A percentile compares a stretch with the other conserved stretches of the same genome.
phyloP scores from a whole-genome alignment of 2,329 filamentous ascomycete genomes.

The Thielaviopsis populi region DNA sequence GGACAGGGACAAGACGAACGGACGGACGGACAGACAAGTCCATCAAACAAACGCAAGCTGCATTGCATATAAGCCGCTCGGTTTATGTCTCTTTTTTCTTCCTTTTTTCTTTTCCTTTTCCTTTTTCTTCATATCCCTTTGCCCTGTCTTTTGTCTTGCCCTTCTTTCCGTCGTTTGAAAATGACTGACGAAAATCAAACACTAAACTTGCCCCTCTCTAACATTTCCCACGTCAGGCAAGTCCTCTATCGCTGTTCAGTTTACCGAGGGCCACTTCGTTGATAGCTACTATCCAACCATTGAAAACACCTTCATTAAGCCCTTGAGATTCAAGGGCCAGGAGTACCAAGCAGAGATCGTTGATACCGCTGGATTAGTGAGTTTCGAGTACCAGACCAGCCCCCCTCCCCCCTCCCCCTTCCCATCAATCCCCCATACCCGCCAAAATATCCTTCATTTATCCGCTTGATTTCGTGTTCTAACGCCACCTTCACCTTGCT shows the following conservation, averaged over 20 bases:
- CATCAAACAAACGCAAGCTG: background rate
- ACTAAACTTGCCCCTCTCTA: background rate
- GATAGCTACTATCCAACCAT: constrained; percentile 99
- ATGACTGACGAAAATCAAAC: background rate
- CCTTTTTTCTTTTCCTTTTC: background rate
- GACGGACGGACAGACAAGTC: background rate
- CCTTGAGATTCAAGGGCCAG: constrained; percentile 82
- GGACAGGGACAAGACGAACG: background rate
- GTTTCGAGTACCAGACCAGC: constrained; percentile 20
- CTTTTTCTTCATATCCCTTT: background rate
- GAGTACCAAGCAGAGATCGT: constrained; percentile 95
- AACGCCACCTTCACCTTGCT: constrained; percentile 10
- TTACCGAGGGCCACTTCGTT: constrained; percentile 94
- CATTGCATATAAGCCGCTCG: background rate
- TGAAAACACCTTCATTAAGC: constrained; percentile 95
- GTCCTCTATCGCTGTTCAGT: constrained; percentile 91
- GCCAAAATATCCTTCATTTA: background rate
- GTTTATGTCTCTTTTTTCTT: background rate
- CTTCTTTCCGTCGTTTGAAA: background rate
- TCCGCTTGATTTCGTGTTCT: background rate
- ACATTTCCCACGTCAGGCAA: constrained; percentile 49
- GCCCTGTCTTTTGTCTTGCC: background rate
- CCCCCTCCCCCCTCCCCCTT: too few relatives aligned
- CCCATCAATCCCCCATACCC: background rate
- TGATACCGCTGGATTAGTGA: constrained; percentile 86